Conservation (phyloP, 768 basidiomycete genomes). For the Russula dissimulans region DNA sequence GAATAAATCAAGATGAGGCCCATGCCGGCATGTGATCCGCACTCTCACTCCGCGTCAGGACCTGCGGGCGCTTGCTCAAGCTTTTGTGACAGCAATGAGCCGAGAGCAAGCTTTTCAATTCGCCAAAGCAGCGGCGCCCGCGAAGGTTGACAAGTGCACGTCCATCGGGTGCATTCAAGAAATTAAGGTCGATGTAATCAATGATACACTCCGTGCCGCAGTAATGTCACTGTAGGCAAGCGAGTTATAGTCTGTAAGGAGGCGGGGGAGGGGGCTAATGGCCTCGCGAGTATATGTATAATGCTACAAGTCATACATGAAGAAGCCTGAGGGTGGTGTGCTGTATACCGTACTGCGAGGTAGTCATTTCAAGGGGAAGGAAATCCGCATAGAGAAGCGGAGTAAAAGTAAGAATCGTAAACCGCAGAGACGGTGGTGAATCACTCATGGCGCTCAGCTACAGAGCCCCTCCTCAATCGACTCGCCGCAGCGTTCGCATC, state of each 20-base stretch:
- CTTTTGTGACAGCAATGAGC: too few species aligned
- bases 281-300: background rate
- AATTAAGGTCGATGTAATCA: background rate
- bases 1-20: too few species aligned
- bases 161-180: background rate
- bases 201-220: too few species aligned
- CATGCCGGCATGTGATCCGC: too few species aligned
- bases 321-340: background rate
- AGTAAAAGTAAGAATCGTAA: background rate
- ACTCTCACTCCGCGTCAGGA: too few species aligned
- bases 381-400: background rate
- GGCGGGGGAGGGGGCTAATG: too few species aligned
- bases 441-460: background rate
- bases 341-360: background rate
- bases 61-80: too few species aligned
- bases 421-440: background rate
- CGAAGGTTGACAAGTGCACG: background rate
- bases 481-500: constrained; percentile 45
- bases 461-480: constrained; percentile 30
- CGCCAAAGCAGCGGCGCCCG: background rate
- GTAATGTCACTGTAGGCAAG: background rate
- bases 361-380: background rate
- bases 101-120: background rate
- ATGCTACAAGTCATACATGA: background rate
- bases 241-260: too few species aligned